Evolutionary conservation across 768 basidiomycete genomes (phyloP), one percentile per base, ranked within the genome.

Genomic region (Filobasidium floriforme): DNA sequence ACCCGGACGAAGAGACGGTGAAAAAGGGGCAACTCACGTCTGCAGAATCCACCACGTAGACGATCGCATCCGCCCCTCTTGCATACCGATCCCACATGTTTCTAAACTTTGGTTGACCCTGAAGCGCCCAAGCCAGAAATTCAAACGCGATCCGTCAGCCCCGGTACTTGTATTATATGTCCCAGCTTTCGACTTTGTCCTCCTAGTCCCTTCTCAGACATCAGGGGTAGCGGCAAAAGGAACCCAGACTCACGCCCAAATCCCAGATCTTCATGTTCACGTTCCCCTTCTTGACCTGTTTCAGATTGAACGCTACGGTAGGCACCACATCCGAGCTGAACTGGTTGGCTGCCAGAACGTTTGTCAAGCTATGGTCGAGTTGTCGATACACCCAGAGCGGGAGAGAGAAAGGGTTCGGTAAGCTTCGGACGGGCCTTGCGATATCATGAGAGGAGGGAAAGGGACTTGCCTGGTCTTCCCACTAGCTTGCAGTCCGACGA

Each of bases 241-340:
- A n/a, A n/a, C 26, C 26, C 29, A 29, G 28, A 65, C 85, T 71
- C 69, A 89, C 91, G 68, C 92, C 92, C 44, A 96, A 89, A 77
- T 96, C 92, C 92, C 92, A 96, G 59, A 96, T 86, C 77, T 92
- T 94, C 74, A 96, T 81, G 0, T 89, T 90, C 0, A 94, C 86
- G 67, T 91, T 93, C 14, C 90, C 91, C 73, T 90, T 91, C 68
- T 87, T 82, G 14, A 94, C 87, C 76, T 89, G 90, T 22, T 89
- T 84, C 73, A 92, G 86, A 72, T 92, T 92, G 82, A 92, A 96
- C 7, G 92, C 90, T 24, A 96, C 89, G 1, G 92, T 96, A 0
- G 92, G 92, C 0, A 92, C 92, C n/a, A 92, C 90, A 63, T 94
- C 92, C 81, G 93, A 90, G 66, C 89, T 90, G 89, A 90, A 96